phyloP scores from a whole-genome alignment of 805 yeast species.

The Candida xiaguanensis region DNA sequence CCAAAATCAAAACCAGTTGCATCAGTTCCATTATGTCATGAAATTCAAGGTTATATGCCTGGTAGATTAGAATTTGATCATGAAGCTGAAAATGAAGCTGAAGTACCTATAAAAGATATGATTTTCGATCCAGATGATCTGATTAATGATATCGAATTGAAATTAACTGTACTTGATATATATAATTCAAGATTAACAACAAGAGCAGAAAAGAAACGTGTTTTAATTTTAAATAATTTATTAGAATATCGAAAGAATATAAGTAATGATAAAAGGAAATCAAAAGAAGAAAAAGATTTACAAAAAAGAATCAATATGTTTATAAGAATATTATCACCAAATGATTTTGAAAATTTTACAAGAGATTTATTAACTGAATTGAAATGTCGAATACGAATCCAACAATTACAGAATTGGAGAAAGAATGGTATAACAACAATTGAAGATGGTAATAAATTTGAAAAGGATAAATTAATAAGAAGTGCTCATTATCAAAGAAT shows the following conservation, averaged over 20 bases:
- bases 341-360: conserved; percentile 74
- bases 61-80: conserved; percentile 96
- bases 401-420: conserved; percentile 92
- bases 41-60: conserved; percentile 97
- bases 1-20: conserved; percentile 88
- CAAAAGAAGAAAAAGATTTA: conserved; percentile 87
- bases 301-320: conserved; percentile 72
- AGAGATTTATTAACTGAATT: conserved; percentile 75
- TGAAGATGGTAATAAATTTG: conserved; percentile 81
- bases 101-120: conserved; percentile 90
- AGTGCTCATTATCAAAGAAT: conserved; percentile 58
- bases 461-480: conserved; percentile 77
- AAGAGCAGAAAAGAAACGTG: conserved; percentile 89
- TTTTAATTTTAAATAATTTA: conserved; percentile 69
- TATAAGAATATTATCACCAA: conserved; percentile 74
- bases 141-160: conserved; percentile 83
- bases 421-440: conserved; percentile 80
- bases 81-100: conserved; percentile 97
- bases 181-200: conserved; percentile 86
- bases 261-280: conserved; percentile 76
- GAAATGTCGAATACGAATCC: conserved; percentile 73
- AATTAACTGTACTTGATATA: conserved; percentile 80
- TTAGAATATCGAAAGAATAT: conserved; percentile 83
- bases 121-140: conserved; percentile 91
- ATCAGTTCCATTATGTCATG: conserved; percentile 94